Evolutionary conservation across 2,329 filamentous ascomycete species (phyloP).

Genomic region (Sclerotinia trifoliorum): DNA sequence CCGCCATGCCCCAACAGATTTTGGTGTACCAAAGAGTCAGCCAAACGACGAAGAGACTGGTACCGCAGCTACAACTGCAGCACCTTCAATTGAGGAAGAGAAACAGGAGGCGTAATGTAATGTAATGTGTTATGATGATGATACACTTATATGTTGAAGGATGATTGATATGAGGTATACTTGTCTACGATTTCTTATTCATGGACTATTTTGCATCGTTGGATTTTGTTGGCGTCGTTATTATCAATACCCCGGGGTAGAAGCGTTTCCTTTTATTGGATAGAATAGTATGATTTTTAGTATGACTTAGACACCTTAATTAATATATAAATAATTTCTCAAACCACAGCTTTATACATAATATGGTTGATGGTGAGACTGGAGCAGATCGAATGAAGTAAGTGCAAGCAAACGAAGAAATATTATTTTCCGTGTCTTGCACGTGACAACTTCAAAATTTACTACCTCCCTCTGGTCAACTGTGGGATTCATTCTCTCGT

Average conservation of each 20-base stretch:
- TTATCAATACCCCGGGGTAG: constrained; percentile 9
- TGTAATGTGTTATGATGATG: constrained; percentile 3
- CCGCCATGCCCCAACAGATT: constrained; percentile 27
- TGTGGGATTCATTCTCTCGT: not conserved
- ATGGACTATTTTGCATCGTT: not conserved
- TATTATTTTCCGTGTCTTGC: not conserved
- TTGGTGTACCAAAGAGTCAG: not conserved
- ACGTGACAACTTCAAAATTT: not conserved
- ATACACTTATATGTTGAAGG: not conserved
- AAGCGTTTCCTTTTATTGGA: constrained; percentile 13
- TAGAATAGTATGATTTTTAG: constrained; percentile 2
- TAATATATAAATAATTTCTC: not conserved
- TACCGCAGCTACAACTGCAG: constrained; percentile 8
- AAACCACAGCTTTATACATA: not conserved
- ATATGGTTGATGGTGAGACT: not conserved
- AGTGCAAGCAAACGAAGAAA: not conserved
- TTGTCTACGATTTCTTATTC: constrained; percentile 1
- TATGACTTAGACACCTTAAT: constrained; percentile 6
- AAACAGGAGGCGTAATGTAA: constrained; percentile 17
- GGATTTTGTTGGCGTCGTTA: constrained; percentile 13
- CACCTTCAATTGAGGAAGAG: not conserved
- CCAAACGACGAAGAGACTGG: constrained; percentile 14
- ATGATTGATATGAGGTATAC: constrained; percentile 12
- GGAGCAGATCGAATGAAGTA: not conserved
- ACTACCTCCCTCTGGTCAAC: not conserved